Base-by-base conservation (phyloP, 805 yeast genomes). In the Zygoascus ofunaensis region DNA sequence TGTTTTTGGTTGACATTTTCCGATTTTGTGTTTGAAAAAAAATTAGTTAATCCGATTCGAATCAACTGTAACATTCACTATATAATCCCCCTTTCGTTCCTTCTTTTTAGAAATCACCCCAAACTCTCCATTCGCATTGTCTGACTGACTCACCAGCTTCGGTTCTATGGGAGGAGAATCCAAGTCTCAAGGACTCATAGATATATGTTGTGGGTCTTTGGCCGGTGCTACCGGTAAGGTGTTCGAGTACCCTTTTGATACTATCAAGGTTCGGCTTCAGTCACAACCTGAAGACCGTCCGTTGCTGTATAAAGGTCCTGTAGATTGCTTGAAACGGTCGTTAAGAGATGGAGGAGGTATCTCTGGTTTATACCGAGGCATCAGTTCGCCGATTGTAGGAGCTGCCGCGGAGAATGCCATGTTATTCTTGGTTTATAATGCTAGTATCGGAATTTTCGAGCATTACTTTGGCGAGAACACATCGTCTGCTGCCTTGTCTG, bases 221-320 rank as follows among this genome's bases (percentile, higher is more conserved):
- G 76, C 96, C 0, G 97, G 97, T 14, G 81, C 86, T 44, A 62
- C 78, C 3, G 96, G 95, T 1, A 90, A 89, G 59, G 54, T 82
- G 24, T 74, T 89, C 12, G 97, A 89, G 61, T 89, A 80, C 55
- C 97, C 97, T 0, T 87, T 89, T 53, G 97, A 89, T 56, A 90
- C 97, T 0, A 73, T 87, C 37, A 89, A 89, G 62, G 97, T 89
- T 2, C 71, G 96, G 46, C 69, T 90, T 24, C 90, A 82, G 57
- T 76, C 87, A 1, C 92, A 85, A 56, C 81, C 87, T 5, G 66
- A 77, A 24, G 59, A 65, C 3, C 48, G 54, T 5, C 72, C 74
- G 0, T 63, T 75, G 8, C 59, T 63, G 30, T 80, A 74, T 55
- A 62, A 62, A 0, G 78, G 85, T 1, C 81, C 95, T 0, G 48